These are phyloP conservation scores for Ceratopteris richardii DNA, from an alignment of 75 land plant genomes.

Conservation along the genomic window DNA sequence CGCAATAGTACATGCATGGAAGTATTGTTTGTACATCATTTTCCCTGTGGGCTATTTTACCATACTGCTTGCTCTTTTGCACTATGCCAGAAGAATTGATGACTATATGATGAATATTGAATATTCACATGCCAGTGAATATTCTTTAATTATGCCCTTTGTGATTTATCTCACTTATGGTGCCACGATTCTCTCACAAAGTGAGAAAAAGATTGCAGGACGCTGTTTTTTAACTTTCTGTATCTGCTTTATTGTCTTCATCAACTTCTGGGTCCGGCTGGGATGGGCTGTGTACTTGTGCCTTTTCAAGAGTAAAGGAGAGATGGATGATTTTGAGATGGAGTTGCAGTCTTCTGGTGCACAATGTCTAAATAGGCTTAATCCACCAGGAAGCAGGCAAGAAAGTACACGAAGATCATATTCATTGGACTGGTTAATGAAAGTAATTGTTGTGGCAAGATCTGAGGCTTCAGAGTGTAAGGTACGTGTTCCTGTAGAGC, in stretches of 20 bases:
- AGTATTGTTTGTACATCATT: conserved; percentile 8
- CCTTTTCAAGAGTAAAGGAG: conserved; percentile 10
- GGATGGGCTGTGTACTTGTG: conserved; percentile 30
- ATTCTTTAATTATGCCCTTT: conserved; percentile 17
- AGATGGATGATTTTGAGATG: conserved; percentile 26
- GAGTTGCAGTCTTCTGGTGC: conserved; percentile 18
- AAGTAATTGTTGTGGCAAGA: conserved; percentile 5
- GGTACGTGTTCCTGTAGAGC: conserved; percentile 12
- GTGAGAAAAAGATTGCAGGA: conserved; percentile 13
- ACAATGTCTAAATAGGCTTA: conserved; percentile 9
- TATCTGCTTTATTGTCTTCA: conserved; percentile 25
- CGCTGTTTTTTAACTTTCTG: conserved; percentile 39
- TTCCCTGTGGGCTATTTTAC: conserved; percentile 18
- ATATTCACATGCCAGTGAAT: conserved; percentile 23
- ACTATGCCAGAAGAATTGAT: conserved; percentile 3
- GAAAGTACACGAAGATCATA: background rate
- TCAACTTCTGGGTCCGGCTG: conserved; percentile 28
- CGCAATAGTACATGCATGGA: conserved; percentile 2
- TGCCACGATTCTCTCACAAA: conserved; percentile 4
- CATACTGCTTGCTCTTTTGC: conserved; percentile 8
- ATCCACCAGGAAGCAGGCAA: background rate
- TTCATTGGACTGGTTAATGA: conserved; percentile 11
- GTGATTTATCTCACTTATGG: conserved; percentile 18
- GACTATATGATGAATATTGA: conserved; percentile 20
- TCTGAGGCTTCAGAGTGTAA: conserved; percentile 14